Evolutionary conservation across 352 stramenopile species (phyloP).

Genomic region (Globisporangium emineosum): DNA sequence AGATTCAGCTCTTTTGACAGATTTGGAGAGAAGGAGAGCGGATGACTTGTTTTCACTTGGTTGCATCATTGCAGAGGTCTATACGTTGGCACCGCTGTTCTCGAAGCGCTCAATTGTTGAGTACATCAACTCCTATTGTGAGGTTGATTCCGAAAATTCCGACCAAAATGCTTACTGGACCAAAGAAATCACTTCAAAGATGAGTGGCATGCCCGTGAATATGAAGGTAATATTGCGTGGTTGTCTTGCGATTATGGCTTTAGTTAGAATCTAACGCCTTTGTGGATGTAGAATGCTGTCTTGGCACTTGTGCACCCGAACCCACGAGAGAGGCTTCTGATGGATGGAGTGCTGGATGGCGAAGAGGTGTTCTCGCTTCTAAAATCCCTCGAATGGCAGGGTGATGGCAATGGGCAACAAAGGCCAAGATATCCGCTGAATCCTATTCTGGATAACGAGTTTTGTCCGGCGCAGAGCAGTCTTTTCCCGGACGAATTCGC

Average conservation of each 20-base stretch:
- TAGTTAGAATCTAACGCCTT: neutral
- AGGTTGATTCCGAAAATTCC: neutral
- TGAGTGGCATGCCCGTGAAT: constrained; percentile 34
- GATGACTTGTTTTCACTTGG: constrained; percentile 64
- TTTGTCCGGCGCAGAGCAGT: constrained; percentile 23
- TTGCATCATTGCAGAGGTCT: constrained; percentile 70
- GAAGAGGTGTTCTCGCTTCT: constrained; percentile 25
- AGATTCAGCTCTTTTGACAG: constrained; percentile 19
- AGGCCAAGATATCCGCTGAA: neutral
- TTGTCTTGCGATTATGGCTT: neutral
- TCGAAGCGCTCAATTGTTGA: constrained; percentile 40
- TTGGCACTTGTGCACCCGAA: constrained; percentile 49
- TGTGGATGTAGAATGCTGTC: constrained; percentile 28
- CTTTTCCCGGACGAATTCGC: constrained; percentile 48
- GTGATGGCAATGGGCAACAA: neutral
- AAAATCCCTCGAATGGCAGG: constrained; percentile 3
- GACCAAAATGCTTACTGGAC: constrained; percentile 23
- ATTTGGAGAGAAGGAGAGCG: constrained; percentile 32
- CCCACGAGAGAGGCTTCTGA: constrained; percentile 31
- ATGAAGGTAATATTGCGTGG: constrained; percentile 38
- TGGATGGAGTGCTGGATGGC: constrained; percentile 29
- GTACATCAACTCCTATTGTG: constrained; percentile 26
- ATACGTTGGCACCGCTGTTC: constrained; percentile 54
- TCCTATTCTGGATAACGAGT: constrained; percentile 15
- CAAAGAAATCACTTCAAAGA: constrained; percentile 20